Conservation (phyloP, 2,329 filamentous ascomycete species). For the Colletotrichum sojae region DNA sequence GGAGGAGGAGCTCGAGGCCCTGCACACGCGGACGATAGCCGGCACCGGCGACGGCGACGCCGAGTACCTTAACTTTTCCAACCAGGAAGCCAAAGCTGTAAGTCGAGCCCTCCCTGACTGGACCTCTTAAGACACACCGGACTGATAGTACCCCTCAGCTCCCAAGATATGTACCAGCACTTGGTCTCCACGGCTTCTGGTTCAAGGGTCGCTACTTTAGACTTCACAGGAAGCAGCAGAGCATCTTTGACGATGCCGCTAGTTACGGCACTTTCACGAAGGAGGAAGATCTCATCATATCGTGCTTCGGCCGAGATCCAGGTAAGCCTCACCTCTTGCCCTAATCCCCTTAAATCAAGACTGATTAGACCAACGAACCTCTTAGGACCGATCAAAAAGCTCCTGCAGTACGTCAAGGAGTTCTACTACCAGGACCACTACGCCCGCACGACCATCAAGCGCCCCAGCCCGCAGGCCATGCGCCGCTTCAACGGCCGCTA, state of each 20-base stretch:
- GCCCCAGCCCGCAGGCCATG: constrained; percentile 49
- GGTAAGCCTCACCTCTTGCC: no score
- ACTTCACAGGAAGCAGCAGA: constrained; percentile 62
- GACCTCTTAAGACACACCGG: neutral
- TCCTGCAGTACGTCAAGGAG: constrained; percentile 68
- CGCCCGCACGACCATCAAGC: constrained; percentile 71
- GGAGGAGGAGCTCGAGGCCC: constrained; percentile 60
- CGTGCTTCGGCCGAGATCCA: constrained; percentile 66
- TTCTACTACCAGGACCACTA: constrained; percentile 65
- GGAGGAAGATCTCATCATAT: constrained; percentile 66
- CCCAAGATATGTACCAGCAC: constrained; percentile 67
- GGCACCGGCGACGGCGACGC: constrained; percentile 52
- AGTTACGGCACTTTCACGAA: constrained; percentile 61
- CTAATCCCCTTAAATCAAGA: no score
- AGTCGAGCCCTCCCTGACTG: constrained; percentile 40
- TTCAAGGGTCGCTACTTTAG: constrained; percentile 65
- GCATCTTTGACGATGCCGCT: constrained; percentile 53
- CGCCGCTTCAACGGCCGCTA: constrained; percentile 51
- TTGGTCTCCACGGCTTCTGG: constrained; percentile 69
- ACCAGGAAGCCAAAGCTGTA: constrained; percentile 67
- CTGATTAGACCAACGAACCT: no score
- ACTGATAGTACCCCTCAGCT: constrained; percentile 48
- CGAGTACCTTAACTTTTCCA: constrained; percentile 71
- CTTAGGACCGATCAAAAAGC: constrained; percentile 67
- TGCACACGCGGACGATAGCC: constrained; percentile 52